phyloP scores from a whole-genome alignment of 2,329 filamentous ascomycete species.

The Stagonosporopsis cucurbitacearum region DNA sequence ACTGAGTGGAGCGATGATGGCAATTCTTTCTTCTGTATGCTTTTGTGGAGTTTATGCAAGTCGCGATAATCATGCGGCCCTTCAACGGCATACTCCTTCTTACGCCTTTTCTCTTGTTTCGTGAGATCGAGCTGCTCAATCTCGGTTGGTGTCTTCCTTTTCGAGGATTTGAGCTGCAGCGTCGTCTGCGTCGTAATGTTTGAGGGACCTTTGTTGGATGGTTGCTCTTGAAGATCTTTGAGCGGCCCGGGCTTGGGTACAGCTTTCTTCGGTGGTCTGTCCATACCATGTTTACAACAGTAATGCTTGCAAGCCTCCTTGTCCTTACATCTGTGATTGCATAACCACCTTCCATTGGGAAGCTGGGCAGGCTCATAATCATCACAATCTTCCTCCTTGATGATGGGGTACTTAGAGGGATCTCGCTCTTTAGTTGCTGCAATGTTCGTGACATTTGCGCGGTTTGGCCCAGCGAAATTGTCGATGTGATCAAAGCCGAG shows the following conservation, averaged over 20 bases:
- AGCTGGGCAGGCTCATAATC: conserved; percentile 59
- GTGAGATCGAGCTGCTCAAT: conserved; percentile 46
- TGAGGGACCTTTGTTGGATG: not conserved
- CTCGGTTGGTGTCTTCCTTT: conserved; percentile 29
- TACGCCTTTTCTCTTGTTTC: conserved; percentile 38
- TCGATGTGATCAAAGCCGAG: conserved; percentile 61
- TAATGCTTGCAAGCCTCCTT: conserved; percentile 70
- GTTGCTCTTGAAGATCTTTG: conserved; percentile 12
- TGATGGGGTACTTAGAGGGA: conserved; percentile 1
- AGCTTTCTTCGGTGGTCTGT: conserved; percentile 63
- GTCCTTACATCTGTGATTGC: conserved; percentile 73
- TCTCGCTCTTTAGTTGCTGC: conserved; percentile 15
- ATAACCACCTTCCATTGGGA: conserved; percentile 74
- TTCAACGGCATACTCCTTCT: conserved; percentile 20
- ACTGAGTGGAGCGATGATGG: conserved; percentile 31
- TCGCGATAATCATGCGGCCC: conserved; percentile 29
- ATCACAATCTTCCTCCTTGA: conserved; percentile 13
- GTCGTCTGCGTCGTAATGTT: conserved; percentile 36
- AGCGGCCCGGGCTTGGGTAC: conserved; percentile 32
- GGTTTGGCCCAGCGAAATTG: conserved; percentile 50
- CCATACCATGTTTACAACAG: conserved; percentile 74
- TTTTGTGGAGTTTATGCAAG: conserved; percentile 37
- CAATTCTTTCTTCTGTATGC: conserved; percentile 28
- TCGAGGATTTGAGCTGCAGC: conserved; percentile 34
- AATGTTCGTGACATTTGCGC: conserved; percentile 29